These are phyloP conservation scores for Cryptomeria japonica DNA, from an alignment of 75 land plant genomes.

Conservation along the genomic window DNA sequence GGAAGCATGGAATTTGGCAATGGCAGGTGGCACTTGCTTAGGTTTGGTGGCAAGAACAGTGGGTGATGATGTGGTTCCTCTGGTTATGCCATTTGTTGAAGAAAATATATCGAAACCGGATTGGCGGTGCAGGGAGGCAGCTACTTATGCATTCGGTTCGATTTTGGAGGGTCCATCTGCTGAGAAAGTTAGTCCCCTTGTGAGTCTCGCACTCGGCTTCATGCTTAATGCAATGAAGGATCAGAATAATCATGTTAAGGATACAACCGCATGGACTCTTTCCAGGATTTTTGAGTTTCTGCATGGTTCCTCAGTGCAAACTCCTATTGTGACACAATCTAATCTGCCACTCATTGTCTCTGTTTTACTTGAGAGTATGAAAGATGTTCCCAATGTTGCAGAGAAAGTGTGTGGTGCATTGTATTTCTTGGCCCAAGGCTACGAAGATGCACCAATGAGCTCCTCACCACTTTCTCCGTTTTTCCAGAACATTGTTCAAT, in stretches of 20 bases:
- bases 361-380: constrained; percentile 78
- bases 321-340: constrained; percentile 70
- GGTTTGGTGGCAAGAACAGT: constrained; percentile 95
- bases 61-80: constrained; percentile 92
- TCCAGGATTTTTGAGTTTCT: constrained; percentile 89
- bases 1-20: constrained; percentile 90
- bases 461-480: constrained; percentile 36
- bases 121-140: constrained; percentile 93
- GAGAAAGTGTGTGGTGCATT: constrained; percentile 96
- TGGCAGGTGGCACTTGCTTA: constrained; percentile 97
- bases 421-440: constrained; percentile 91
- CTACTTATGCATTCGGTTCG: constrained; percentile 98
- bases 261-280: constrained; percentile 90
- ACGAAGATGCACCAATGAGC: constrained; percentile 50
- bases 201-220: constrained; percentile 69
- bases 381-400: constrained; percentile 95
- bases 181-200: constrained; percentile 66
- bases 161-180: constrained; percentile 88
- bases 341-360: constrained; percentile 63
- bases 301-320: constrained; percentile 75
- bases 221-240: constrained; percentile 83
- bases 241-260: constrained; percentile 80
- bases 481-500: constrained; percentile 33
- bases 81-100: constrained; percentile 91
- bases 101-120: constrained; percentile 79